Base-by-base conservation (phyloP, 345 rosid species). In the Bruguiera parviflora region DNA sequence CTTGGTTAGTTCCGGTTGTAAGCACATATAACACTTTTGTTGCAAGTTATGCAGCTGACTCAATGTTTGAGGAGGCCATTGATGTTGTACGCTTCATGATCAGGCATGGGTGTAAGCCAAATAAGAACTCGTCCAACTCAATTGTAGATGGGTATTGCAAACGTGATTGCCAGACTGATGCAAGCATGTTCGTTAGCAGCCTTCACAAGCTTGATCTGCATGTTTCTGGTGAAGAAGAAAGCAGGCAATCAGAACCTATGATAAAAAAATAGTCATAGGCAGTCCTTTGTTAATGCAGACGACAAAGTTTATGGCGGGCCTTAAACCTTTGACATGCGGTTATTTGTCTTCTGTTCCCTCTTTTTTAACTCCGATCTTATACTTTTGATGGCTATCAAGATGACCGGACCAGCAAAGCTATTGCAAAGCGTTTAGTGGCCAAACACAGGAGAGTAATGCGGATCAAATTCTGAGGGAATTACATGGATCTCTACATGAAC, bases 111-210 rank as follows among this genome's bases (percentile, higher is more conserved):
- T 85, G 89, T 77, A 88, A 79, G 76, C 97, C 88, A 31, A 88
- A 91, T 75, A 86, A 84, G 81, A 84, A 82, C 75, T 89, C 96
- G 0, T 89, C 85, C 81, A 87, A 91, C 77, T 86, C 99, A 28
- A 80, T 91, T 70, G 83, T 94, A 0, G 99, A 91, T 85, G 84
- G 95, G n/a, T 94, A 86, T 69, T 91, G 97, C 74, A 94, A 89
- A 78, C 83, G 84, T 70, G 69, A 80, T 65, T 78, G 77, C 13
- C 80, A 63, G 65, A 87, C 82, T 55, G 97, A 94, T 65, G 99
- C 97, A 43, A 77, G 51, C 69, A 35, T 69, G 57, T 94, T 94
- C 73, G 69, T 86, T 11, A 73, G 81, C 75, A 79, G 80, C 71
- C 84, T 94, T 64, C 77, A 66, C 39, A 77, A 85, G 73, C 92